Conservation (phyloP, 139 green algal species). For the Chlorella ohadii region DNA sequence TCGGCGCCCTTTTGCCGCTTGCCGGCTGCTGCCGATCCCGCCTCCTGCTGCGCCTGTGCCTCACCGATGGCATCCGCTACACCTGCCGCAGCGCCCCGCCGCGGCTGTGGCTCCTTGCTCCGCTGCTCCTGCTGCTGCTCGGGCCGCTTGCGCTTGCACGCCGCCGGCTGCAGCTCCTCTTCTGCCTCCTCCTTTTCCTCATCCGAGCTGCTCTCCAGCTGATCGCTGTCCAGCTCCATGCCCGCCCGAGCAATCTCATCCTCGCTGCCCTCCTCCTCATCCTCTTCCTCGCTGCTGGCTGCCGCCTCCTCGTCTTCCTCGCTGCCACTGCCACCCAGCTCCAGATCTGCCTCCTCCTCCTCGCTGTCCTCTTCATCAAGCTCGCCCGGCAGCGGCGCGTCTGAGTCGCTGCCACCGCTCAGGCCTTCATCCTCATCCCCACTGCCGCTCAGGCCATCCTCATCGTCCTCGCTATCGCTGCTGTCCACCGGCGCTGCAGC, state of each 20-base stretch:
- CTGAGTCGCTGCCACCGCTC: conserved; percentile 29
- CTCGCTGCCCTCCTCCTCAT: conserved; percentile 22
- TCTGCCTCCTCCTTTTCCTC: conserved; percentile 21
- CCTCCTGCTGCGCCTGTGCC: conserved; percentile 25
- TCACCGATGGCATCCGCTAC: background rate
- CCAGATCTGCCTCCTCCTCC: conserved; percentile 37
- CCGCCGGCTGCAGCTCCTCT: conserved; percentile 25
- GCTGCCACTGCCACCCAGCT: conserved; percentile 33
- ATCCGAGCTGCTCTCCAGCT: conserved; percentile 1
- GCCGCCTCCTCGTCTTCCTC: conserved; percentile 12
- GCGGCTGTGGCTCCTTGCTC: background rate
- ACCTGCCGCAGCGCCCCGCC: background rate
- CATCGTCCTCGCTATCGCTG: conserved; percentile 24
- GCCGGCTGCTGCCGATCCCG: conserved; percentile 7
- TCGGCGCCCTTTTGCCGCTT: conserved; percentile 15
- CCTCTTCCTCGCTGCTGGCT: conserved; percentile 9
- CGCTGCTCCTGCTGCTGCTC: conserved; percentile 35
- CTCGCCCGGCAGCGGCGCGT: conserved; percentile 25
- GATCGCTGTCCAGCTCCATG: background rate
- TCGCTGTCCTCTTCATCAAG: conserved; percentile 40
- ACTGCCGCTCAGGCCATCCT: conserved; percentile 30
- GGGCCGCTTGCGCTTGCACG: conserved; percentile 19
- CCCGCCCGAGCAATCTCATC: background rate
- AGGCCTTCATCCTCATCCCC: conserved; percentile 43
- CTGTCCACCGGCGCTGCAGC: background rate